A percentile compares a stretch with the other conserved stretches of the same genome.
Evolutionary conservation across 805 yeast species (phyloP).

Genomic region (Myxozyma neglecta): DNA sequence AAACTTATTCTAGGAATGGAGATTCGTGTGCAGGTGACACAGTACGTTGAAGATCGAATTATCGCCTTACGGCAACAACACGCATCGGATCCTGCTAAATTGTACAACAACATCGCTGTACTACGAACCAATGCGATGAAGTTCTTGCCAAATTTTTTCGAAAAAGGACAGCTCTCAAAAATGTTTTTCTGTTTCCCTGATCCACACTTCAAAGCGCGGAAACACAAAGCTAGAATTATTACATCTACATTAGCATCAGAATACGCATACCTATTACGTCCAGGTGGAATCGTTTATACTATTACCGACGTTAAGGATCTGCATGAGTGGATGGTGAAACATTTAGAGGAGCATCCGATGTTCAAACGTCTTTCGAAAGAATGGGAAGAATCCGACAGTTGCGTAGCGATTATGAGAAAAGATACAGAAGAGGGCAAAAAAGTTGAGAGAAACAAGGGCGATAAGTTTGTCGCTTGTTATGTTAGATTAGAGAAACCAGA

Average conservation of each 20-base stretch:
- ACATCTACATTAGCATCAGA: slow-evolving; percentile 84
- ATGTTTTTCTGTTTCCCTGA: slow-evolving; percentile 99
- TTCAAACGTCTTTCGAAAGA: slow-evolving; percentile 76
- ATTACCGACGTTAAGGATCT: slow-evolving; percentile 94
- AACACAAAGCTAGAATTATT: slow-evolving; percentile 94
- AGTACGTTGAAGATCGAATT: slow-evolving; percentile 93
- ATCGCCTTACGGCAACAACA: slow-evolving; percentile 75
- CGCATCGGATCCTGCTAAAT: slow-evolving; percentile 37
- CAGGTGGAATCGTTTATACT: slow-evolving; percentile 87
- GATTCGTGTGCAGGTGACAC: slow-evolving; percentile 95
- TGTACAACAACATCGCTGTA: slow-evolving; percentile 83
- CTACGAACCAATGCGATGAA: slow-evolving; percentile 97
- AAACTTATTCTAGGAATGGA: slow-evolving; percentile 77
- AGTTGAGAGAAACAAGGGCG: slow-evolving; percentile 86
- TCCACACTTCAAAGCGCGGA: slow-evolving; percentile 96
- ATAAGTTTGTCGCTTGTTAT: slow-evolving; percentile 78
- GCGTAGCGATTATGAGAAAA: slow-evolving; percentile 83
- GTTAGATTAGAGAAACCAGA: slow-evolving; percentile 29
- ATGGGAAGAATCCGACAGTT: slow-evolving; percentile 76
- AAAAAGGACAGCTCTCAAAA: slow-evolving; percentile 61
- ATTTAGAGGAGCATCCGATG: slow-evolving; percentile 85
- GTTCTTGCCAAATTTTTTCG: slow-evolving; percentile 90
- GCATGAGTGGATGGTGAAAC: slow-evolving; percentile 95
- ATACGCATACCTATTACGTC: slow-evolving; percentile 84
- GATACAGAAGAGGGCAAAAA: slow-evolving; percentile 99